These are phyloP conservation scores for Suillus weaverae DNA, from an alignment of 768 basidiomycete species.

Conservation along the genomic window DNA sequence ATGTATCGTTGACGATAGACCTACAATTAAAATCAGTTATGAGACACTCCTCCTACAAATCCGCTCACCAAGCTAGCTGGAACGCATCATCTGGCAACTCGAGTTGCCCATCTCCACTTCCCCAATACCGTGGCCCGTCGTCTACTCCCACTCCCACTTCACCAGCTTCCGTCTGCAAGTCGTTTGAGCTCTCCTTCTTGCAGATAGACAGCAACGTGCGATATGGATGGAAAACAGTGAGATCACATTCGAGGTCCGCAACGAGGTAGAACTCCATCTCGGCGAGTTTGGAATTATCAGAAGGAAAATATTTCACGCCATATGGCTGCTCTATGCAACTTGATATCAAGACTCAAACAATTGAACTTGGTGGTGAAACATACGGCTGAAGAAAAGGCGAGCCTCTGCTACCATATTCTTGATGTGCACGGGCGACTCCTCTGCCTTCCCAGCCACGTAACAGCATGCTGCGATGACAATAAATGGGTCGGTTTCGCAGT, in stretches of 20 bases:
- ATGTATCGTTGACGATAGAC: slow-evolving; percentile 97
- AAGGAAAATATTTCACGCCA: slow-evolving; percentile 74
- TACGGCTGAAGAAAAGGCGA: slow-evolving; percentile 70
- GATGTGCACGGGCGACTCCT: slow-evolving; percentile 94
- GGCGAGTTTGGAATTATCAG: slow-evolving; percentile 88
- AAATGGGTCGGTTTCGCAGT: slow-evolving; percentile 95
- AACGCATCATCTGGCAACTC: slow-evolving; percentile 74
- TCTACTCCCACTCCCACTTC: slow-evolving; percentile 54
- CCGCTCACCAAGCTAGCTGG: slow-evolving; percentile 85
- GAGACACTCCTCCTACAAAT: background rate
- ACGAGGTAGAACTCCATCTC: slow-evolving; percentile 99
- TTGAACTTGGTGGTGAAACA: slow-evolving; percentile 24
- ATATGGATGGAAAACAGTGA: slow-evolving; percentile 94
- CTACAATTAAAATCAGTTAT: slow-evolving; percentile 38
- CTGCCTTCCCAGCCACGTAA: slow-evolving; percentile 96
- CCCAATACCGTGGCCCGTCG: slow-evolving; percentile 71
- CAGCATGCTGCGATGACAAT: slow-evolving; percentile 91
- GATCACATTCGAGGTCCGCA: slow-evolving; percentile 93
- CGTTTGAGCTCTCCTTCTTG: slow-evolving; percentile 49
- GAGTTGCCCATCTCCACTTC: slow-evolving; percentile 75
- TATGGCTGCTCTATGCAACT: slow-evolving; percentile 58
- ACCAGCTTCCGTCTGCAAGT: slow-evolving; percentile 52
- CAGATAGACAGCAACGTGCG: slow-evolving; percentile 81
- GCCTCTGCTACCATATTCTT: slow-evolving; percentile 89
- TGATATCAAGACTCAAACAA: background rate